Evolutionary conservation across 768 basidiomycete species (phyloP), one percentile per base, ranked within the genome.

Genomic region (Auricularia sp.): DNA sequence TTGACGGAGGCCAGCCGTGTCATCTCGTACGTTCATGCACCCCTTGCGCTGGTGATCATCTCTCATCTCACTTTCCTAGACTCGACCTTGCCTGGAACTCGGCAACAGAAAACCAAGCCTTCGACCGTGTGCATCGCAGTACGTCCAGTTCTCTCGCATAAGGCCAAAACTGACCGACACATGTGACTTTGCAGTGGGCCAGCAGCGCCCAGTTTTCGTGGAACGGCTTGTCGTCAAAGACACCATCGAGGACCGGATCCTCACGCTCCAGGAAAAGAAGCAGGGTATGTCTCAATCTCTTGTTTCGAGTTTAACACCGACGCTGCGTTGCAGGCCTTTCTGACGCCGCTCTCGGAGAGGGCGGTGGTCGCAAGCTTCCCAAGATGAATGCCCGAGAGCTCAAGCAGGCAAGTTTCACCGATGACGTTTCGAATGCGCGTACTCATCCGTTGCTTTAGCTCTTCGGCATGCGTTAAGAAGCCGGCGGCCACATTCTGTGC

Each of bases 221-320:
- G 86, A 87, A 71, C 84, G 87, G 24, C 76, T 88, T 2, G 82
- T 89, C 11, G 82, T 89, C 7, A 77, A 80, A 67, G 74, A 88
- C 68, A 88, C 88, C 2, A 85, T 89, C 63, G 92, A 93, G 73
- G 87, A 92, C 70, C 82, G 90, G 24, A 89, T 94, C 80, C 75
- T 90, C 56, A 77, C 76, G 21, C 75, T 94, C 11, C 89, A 91
- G 71, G 83, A 85, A 6, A 83, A 84, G 14, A 90, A 90, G 75
- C 77, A 76, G 51, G 81, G 83, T 82, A 13, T 64, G 1, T 61
- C 42, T 54, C n/a, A 3, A 36, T 37, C 34, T 33, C 3, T 29
- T 3, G 36, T 35, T n/a, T 14, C 7, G 10, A 37, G 11, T 21
- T 5, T 45, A 11, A 21, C 33, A 14, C 36, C 8, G 18, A n/a